Conservation (phyloP, 257 asterid species). For the Gentiana straminea region DNA sequence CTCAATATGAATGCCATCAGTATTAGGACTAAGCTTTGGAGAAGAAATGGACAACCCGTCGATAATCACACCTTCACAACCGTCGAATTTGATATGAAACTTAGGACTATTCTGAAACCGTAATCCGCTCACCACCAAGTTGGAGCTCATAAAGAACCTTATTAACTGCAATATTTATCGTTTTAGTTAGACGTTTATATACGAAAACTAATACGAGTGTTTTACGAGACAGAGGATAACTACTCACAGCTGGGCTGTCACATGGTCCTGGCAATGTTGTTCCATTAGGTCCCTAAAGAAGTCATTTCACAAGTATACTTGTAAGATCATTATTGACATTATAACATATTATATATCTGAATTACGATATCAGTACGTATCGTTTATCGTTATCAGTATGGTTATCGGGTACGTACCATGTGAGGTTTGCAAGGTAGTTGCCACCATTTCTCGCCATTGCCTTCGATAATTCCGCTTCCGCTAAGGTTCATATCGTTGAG, state of each 20-base stretch:
- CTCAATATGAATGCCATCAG: conserved; percentile 88
- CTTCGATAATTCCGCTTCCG: conserved; percentile 81
- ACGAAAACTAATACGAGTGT: too few relatives aligned
- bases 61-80: conserved; percentile 63
- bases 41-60: conserved; percentile 62
- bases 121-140: conserved; percentile 55
- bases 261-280: conserved; percentile 92
- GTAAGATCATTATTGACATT: too few relatives aligned
- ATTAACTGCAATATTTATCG: conserved; percentile 36
- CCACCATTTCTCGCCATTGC: conserved; percentile 94
- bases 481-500: conserved; percentile 57
- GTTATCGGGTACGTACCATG: conserved; percentile 27
- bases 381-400: too few relatives aligned
- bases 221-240: background rate
- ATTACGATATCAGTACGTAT: background rate
- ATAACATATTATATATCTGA: too few relatives aligned
- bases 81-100: conserved; percentile 88
- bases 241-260: conserved; percentile 87
- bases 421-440: conserved; percentile 98
- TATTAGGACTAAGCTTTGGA: conserved; percentile 88
- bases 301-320: background rate
- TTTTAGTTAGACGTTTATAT: too few relatives aligned
- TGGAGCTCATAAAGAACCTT: conserved; percentile 85
- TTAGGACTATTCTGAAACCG: conserved; percentile 78
- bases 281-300: conserved; percentile 85